Evolutionary conservation across 768 basidiomycete genomes (phyloP), one percentile per base, ranked within the genome.

Genomic region (Galerina sulciceps): DNA sequence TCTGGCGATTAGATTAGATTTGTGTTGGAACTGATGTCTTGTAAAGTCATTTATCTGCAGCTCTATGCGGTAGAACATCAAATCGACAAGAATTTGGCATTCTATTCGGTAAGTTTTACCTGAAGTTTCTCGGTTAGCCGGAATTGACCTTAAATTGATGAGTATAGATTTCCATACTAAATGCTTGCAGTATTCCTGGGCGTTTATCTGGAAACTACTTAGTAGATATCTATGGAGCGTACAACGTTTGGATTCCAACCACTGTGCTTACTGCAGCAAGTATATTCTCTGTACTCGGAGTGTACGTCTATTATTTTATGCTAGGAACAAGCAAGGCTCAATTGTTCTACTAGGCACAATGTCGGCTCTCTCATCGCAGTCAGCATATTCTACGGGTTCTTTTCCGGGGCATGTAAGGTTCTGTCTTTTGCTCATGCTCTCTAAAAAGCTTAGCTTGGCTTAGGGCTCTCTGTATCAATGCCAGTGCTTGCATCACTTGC

Each of bases 11-110:
- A n/a, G 11, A 49, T 38, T 8, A 17, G 6, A 1, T 4, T 14
- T n/a, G 37, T 23, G 31, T 37, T 18, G 14, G 2, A 35, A 3
- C 2, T 10, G 3, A 45, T 34, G n/a, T 20, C 18, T 20, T n/a
- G 35, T 20, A 8, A 58, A 82, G 82, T 77, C 53, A 79, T 84
- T 61, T 82, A 84, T 63, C 65, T 85, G 13, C 82, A 84, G 58
- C 71, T 84, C 0, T 84, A 78, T 60, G 71, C 81, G 2, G 71
- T 79, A 14, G 55, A 74, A 31, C 78, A 81, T 57, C 74, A 75
- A 17, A 71, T 82, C 20, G 67, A 78, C 55, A 58, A 71, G 0
- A 71, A 66, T 23, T 62, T 82, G 1, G 80, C 80, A 2, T 83
- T 84, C 61, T 84, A 86, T 62, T 73, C 78, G 2, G 83, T 83